These are phyloP conservation scores for Ceratobasidium sp. DNA, from an alignment of 1,284 basidiomycete species.

Conservation along the genomic window DNA sequence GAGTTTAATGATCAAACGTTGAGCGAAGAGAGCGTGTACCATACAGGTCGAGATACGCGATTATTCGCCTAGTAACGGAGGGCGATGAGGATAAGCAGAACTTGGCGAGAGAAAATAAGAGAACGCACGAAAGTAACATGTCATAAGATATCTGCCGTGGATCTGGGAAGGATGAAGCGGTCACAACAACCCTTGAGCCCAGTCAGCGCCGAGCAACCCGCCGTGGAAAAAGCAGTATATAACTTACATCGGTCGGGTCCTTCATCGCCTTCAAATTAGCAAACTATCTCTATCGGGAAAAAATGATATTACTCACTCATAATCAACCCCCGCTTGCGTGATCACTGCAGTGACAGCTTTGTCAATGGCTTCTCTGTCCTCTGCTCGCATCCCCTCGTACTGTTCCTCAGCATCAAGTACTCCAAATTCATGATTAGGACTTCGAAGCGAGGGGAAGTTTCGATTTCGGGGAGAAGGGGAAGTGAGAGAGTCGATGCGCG, in stretches of 20 bases:
- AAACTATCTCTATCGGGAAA: constrained; percentile 45
- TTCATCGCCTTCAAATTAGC: constrained; percentile 53
- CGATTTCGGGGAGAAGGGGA: constrained; percentile 10
- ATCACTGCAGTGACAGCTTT: constrained; percentile 79
- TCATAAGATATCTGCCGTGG: constrained; percentile 83
- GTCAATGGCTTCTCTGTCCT: constrained; percentile 56
- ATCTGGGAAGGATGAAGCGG: constrained; percentile 84
- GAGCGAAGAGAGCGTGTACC: constrained; percentile 62
- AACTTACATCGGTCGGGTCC: constrained; percentile 86
- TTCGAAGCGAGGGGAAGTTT: constrained; percentile 24
- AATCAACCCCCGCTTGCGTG: constrained; percentile 89
- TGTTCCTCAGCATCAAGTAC: constrained; percentile 53
- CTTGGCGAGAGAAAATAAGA: constrained; percentile 3
- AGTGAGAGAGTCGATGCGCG: constrained; percentile 17
- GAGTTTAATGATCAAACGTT: not conserved
- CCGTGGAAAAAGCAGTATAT: constrained; percentile 12
- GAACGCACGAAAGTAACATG: constrained; percentile 75
- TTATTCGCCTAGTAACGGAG: constrained; percentile 73
- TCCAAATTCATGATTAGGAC: constrained; percentile 24
- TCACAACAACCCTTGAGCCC: constrained; percentile 77
- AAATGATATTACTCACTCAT: constrained; percentile 68
- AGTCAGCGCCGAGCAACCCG: constrained; percentile 23
- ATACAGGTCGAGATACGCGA: constrained; percentile 82
- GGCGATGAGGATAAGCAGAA: constrained; percentile 23
- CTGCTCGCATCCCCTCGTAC: constrained; percentile 62